phyloP scores from a whole-genome alignment of 129 eudicot species.

The Scalesia atractyloides region DNA sequence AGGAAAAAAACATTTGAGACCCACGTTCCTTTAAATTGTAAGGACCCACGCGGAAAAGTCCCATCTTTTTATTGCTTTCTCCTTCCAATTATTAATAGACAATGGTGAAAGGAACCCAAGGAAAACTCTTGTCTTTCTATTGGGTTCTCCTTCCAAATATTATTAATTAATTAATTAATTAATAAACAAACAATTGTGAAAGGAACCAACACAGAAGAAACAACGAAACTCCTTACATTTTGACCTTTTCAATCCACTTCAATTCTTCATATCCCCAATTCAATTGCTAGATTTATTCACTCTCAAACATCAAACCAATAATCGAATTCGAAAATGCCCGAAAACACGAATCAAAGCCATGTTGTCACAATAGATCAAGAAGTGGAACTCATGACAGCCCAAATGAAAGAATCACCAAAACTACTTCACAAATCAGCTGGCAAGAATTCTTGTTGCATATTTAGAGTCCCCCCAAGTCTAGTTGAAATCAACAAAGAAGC shows the following conservation, averaged over 20 bases:
- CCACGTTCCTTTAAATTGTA: no score
- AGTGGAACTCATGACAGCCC: constrained; percentile 11
- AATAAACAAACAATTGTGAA: neutral
- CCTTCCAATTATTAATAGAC: no score
- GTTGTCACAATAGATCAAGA: constrained; percentile 32
- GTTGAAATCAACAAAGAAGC: constrained; percentile 37
- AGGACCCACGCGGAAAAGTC: no score
- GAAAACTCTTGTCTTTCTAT: constrained; percentile 14
- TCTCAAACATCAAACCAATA: constrained; percentile 22
- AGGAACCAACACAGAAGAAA: constrained; percentile 24
- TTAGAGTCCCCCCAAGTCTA: constrained; percentile 45
- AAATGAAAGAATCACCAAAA: constrained; percentile 33
- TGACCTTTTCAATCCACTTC: no score
- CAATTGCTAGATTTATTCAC: neutral
- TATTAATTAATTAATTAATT: no score
- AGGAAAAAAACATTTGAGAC: no score
- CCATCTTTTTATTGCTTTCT: no score
- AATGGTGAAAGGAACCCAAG: constrained; percentile 13
- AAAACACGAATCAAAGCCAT: constrained; percentile 27
- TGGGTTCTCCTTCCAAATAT: constrained; percentile 20
- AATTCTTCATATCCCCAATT: constrained; percentile 14
- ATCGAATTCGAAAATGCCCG: neutral
- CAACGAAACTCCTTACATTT: constrained; percentile 8
- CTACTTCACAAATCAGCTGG: constrained; percentile 39
- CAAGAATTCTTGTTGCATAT: constrained; percentile 36